phyloP scores from a whole-genome alignment of 257 asterid species.

The Solanum medicagineum region DNA sequence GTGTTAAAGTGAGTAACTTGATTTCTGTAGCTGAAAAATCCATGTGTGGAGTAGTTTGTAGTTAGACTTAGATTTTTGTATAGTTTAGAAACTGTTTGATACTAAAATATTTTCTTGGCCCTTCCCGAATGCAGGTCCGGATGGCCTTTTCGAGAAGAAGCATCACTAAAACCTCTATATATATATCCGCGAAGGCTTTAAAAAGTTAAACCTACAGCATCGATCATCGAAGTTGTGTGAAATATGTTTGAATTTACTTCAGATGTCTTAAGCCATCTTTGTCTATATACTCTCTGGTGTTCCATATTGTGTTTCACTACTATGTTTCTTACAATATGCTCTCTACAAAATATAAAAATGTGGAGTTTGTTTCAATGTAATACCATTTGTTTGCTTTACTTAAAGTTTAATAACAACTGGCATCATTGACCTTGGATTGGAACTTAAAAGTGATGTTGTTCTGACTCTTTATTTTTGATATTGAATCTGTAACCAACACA shows the following conservation, averaged over 20 bases:
- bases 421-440: not conserved
- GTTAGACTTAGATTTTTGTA: not conserved
- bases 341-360: not conserved
- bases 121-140: constrained; percentile 41
- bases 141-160: constrained; percentile 63
- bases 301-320: not conserved
- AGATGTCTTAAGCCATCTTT: not conserved
- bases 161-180: not conserved
- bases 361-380: not conserved
- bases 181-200: not conserved
- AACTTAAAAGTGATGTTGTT: too few species aligned
- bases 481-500: too few species aligned
- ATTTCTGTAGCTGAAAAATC: not conserved
- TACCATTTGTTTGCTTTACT: too few species aligned
- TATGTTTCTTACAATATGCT: not conserved
- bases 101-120: not conserved
- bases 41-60: not conserved
- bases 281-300: not conserved
- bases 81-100: not conserved
- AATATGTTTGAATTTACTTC: not conserved
- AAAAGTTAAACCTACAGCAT: not conserved
- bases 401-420: too few species aligned
- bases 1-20: not conserved
- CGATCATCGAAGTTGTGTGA: not conserved
- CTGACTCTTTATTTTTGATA: too few species aligned